Evolutionary conservation across 768 basidiomycete species (phyloP), one percentile per base, ranked within the genome.

Genomic region (Nidularia sp.): DNA sequence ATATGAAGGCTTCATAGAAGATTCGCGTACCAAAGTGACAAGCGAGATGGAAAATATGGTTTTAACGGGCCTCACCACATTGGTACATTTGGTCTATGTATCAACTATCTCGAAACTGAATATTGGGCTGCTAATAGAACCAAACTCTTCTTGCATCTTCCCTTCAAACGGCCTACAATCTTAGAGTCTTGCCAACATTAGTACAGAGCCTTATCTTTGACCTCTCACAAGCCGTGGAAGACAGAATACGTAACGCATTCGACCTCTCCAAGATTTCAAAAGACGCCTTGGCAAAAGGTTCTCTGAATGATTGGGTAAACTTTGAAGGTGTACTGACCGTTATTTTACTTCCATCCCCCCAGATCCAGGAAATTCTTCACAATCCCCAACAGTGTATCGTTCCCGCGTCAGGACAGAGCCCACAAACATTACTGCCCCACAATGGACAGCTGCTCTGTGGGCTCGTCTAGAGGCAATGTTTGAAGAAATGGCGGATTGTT

Each of bases 21-120:
- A 83, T 6, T 79, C 92, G 0, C 81, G 86, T 22, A 71, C 75
- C 9, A 80, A 77, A 44, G 83, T 99, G 34, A 88, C 84, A 2
- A 74, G 72, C 5, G 90, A 94, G 60, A 98, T 99, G 95, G 89
- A 98, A 59, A 78, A 72, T 5, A 95, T 95, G 90, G 86, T 98
- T 1, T 68, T 91, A 32, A 77, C 75, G 29, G 95, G 96, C 4
- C 73, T 98, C 2, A 75, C 79, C 1, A 84, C 84, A 13, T 68
- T 93, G 53, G 96, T 95, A 57, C 50, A 85, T 74, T 35, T 36
- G 25, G 52, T 49, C 50, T 53, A 32, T 31, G 41, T 22, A n/a
- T 47, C 43, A 34, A 42, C 36, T 31, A 45, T 34, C 34, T 18
- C 12, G 2, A 48, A 2, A 39, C 12, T 25, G 32, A n/a, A 34